phyloP scores from a whole-genome alignment of 1,284 basidiomycete genomes.

The Rhodotorula sp. region DNA sequence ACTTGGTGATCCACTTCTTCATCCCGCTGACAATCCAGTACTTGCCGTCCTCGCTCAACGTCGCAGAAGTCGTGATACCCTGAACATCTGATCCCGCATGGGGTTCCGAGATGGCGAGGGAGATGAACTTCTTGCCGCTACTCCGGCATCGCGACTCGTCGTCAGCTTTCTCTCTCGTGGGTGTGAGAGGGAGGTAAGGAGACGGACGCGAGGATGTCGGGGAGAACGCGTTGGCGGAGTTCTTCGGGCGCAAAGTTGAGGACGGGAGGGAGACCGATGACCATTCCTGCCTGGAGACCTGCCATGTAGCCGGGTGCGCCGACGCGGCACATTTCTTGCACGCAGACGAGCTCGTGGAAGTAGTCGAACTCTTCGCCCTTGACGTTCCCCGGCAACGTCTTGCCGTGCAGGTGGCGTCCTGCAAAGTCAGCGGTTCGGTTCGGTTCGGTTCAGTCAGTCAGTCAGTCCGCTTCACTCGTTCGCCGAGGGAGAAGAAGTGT shows the following conservation, averaged over 20 bases:
- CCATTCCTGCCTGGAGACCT: constrained; percentile 67
- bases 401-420: constrained; percentile 59
- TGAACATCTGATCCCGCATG: constrained; percentile 58
- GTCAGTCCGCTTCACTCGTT: no score
- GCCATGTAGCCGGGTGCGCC: constrained; percentile 64
- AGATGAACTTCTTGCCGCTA: constrained; percentile 71
- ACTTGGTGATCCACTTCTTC: constrained; percentile 53
- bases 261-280: constrained; percentile 73
- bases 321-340: constrained; percentile 74
- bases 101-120: constrained; percentile 81
- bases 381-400: constrained; percentile 71
- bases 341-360: constrained; percentile 75
- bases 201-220: constrained; percentile 65
- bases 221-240: constrained; percentile 72
- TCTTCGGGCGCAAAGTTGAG: constrained; percentile 73
- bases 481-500: no score
- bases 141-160: constrained; percentile 49
- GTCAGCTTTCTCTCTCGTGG: constrained; percentile 47
- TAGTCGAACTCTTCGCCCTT: constrained; percentile 86
- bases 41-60: constrained; percentile 58
- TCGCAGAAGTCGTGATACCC: constrained; percentile 65
- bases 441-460: no score
- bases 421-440: no score
- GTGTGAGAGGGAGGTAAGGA: constrained; percentile 46
- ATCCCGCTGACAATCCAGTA: constrained; percentile 71